These are phyloP conservation scores for Kregervanrija pseudodelftensis DNA, from an alignment of 805 yeast genomes.

Conservation along the genomic window DNA sequence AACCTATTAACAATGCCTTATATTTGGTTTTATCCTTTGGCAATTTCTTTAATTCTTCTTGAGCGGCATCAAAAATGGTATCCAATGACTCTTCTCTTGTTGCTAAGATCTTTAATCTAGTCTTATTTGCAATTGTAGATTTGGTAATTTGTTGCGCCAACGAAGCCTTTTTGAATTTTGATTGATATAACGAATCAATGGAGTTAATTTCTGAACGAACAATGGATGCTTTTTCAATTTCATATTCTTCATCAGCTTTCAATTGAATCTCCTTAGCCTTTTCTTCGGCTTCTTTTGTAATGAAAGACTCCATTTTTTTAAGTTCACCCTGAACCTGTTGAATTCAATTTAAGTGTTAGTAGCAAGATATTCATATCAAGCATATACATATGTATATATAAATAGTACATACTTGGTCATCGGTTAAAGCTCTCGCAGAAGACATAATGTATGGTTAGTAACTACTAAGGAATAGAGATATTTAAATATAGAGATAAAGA, in stretches of 20 bases:
- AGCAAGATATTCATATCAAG: neutral
- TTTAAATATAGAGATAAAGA: no score
- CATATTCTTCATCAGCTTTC: constrained; percentile 98
- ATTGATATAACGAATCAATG: constrained; percentile 74
- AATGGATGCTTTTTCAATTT: constrained; percentile 91
- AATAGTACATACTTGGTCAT: constrained; percentile 37
- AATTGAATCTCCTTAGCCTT: constrained; percentile 93
- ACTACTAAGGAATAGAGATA: neutral
- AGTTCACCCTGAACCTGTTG: constrained; percentile 86
- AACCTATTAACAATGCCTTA: constrained; percentile 61
- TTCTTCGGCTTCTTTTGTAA: constrained; percentile 98
- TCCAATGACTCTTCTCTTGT: constrained; percentile 79
- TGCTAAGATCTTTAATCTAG: constrained; percentile 81
- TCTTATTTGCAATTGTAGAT: constrained; percentile 92
- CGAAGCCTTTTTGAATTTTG: constrained; percentile 82
- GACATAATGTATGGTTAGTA: constrained; percentile 17
- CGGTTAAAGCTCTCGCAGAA: constrained; percentile 34
- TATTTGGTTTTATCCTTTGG: constrained; percentile 53
- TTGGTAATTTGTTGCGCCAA: constrained; percentile 92
- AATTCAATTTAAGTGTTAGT: neutral
- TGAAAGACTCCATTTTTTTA: constrained; percentile 96
- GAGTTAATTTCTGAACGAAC: constrained; percentile 89
- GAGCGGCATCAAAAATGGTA: constrained; percentile 66
- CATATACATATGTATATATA: no score
- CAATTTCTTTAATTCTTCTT: constrained; percentile 49